Evolutionary conservation across 495 filamentous ascomycete genomes (phyloP), one percentile per base, ranked within the genome.

Genomic region (Chaetomidium leptoderma): DNA sequence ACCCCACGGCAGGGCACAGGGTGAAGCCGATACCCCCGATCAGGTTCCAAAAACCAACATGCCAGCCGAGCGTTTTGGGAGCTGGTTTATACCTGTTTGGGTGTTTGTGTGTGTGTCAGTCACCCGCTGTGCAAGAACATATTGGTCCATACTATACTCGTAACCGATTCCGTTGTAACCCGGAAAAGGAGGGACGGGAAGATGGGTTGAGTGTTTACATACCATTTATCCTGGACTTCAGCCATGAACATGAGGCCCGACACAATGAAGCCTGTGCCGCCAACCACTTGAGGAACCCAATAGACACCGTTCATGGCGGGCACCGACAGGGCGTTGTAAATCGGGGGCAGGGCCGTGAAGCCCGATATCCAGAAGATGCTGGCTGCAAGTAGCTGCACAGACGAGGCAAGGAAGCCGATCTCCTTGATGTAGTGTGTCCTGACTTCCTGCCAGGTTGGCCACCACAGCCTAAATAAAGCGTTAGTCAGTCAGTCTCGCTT

Each of bases 291-390:
- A 0, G 86, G 85, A 0, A 78, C 69, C 87, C 85, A 89, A 69
- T 81, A 89, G 0, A 81, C 74, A 14, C 83, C 82, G 63, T 85
- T 76, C 9, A 63, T 54, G 8, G 55, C 69, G 29, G 58, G 37
- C 6, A 19, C 4, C 2, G 65, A 64, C 0, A 80, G 72, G 1
- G 76, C 57, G 13, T 73, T 59, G 44, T 73, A 70, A 56, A 89
- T 84, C 4, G 77, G 74, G 5, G 87, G 86, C 3, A 89, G 61
- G 4, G 80, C 81, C 0, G 83, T 85, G 58, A 89, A 80, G 21
- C 85, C 85, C 3, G 83, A 74, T 55, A 89, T 84, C 81, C 82
- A 88, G 71, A 85, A 86, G 56, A 90, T 74, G 9, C 82, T 81
- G 6, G 86, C 84, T 16, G 81, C 86, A 47, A 82, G 39, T 37